Evolutionary conservation across 2,329 filamentous ascomycete genomes (phyloP), one percentile per base, ranked within the genome.

Genomic region (Sporothrix variecibatus): DNA sequence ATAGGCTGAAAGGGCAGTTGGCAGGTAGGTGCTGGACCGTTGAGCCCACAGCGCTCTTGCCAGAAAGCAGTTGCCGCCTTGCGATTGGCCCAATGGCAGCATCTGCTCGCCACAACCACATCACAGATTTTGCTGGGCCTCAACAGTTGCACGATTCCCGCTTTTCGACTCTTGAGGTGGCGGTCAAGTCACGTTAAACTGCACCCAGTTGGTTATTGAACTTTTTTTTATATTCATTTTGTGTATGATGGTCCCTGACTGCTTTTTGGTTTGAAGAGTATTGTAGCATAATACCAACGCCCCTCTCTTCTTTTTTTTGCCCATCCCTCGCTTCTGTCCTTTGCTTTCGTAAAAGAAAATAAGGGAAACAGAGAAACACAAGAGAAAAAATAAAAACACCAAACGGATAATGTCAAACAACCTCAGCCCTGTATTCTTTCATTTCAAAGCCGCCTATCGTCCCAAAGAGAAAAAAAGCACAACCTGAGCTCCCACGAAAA

Each of bases 251-350:
- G 67, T 73, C 74, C 74, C 72, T 73, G 74, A 75, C 74, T 73
- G 72, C 74, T 75, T 73, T 73, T 75, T 49, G 51, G 49, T 64
- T 72, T 38, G 31, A 73, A 53, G 71, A 62, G 67, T 73, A 73
- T 75, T 71, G 74, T 67, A 71, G 67, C 72, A 75, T 72, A 70
- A 75, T 72, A 72, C 74, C 74, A 75, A 75, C 74, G 74, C 74
- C 74, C 72, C 72, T 72, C 68, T 71, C 68, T 53, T 58, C 65
- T 62, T 71, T 73, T 71, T 67, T 71, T 71, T 68, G 64, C 38
- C 58, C 67, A 69, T 72, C 58, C 51, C 49, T 68, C 68, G 23
- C 23, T 43, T 56, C 68, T 49, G 46, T 28, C 70, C 40, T 49
- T 49, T 64, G 8, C 31, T 20, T 38, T 65, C 53, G 23, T 23